Evolutionary conservation across 495 filamentous ascomycete genomes (phyloP).

Genomic region (Aspergillus homomorphus): DNA sequence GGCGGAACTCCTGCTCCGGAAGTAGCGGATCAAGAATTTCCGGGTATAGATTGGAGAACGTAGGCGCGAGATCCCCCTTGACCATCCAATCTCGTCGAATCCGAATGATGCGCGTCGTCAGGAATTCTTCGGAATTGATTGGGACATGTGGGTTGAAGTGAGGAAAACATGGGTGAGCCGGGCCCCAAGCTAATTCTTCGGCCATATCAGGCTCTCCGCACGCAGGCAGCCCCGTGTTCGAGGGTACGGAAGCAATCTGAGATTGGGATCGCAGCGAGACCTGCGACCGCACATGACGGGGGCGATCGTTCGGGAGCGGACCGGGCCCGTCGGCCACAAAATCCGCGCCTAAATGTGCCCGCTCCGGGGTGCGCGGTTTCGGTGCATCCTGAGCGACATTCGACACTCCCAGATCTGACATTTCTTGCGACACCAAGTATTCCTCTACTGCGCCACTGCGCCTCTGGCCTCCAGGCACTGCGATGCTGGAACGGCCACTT

Average conservation of each 20-base stretch:
- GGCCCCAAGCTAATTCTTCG: slow-evolving; percentile 69
- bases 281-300: slow-evolving; percentile 39
- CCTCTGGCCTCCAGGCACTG: slow-evolving; percentile 57
- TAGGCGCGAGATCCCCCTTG: slow-evolving; percentile 85
- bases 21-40: slow-evolving; percentile 87
- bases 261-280: slow-evolving; percentile 42
- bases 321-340: slow-evolving; percentile 16
- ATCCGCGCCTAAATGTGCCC: slow-evolving; percentile 30
- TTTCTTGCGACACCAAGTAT: slow-evolving; percentile 39
- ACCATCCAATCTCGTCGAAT: slow-evolving; percentile 88
- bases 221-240: slow-evolving; percentile 44
- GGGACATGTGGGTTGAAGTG: slow-evolving; percentile 93
- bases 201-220: slow-evolving; percentile 48
- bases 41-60: slow-evolving; percentile 90
- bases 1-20: slow-evolving; percentile 76
- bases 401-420: slow-evolving; percentile 40
- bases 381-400: slow-evolving; percentile 30
- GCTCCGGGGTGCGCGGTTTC: slow-evolving; percentile 33
- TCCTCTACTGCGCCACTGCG: slow-evolving; percentile 37
- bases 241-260: slow-evolving; percentile 40
- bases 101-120: slow-evolving; percentile 82
- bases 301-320: slow-evolving; percentile 22
- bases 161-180: slow-evolving; percentile 85
- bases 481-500: slow-evolving; percentile 63
- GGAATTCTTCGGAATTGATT: slow-evolving; percentile 65